phyloP scores from a whole-genome alignment of 768 basidiomycete genomes.

The Suillus tomentosus region DNA sequence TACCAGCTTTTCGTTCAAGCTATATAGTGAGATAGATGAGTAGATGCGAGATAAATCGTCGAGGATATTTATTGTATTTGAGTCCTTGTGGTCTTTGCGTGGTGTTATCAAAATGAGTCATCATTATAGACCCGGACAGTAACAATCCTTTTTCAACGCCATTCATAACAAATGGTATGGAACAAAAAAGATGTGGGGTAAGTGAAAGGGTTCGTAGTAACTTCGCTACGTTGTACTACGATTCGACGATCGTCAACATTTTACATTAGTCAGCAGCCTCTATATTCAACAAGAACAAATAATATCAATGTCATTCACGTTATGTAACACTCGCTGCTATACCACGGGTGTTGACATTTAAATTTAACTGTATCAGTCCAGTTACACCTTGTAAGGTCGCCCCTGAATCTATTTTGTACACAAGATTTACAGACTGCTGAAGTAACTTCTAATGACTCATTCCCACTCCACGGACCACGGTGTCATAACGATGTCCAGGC shows the following conservation, averaged over 20 bases:
- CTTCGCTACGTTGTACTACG: background rate
- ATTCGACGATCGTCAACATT: no score
- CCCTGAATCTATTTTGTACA: background rate
- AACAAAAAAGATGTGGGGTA: background rate
- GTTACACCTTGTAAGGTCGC: background rate
- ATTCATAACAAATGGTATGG: background rate
- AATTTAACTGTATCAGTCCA: background rate
- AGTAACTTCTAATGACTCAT: background rate
- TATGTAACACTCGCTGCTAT: background rate
- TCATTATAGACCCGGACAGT: background rate
- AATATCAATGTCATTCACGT: background rate
- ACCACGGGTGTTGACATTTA: background rate
- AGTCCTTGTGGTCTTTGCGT: background rate
- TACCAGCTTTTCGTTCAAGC: constrained; percentile 27
- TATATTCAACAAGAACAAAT: background rate
- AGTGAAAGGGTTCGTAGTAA: background rate
- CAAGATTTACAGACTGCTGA: background rate
- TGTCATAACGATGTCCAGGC: background rate
- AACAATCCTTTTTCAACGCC: background rate
- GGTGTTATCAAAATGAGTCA: background rate
- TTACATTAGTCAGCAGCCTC: background rate
- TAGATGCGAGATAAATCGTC: background rate
- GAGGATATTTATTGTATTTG: background rate
- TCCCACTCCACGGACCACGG: background rate
- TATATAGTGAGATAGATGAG: background rate